phyloP scores from a whole-genome alignment of 352 stramenopile species.

The Pythium sp. region DNA sequence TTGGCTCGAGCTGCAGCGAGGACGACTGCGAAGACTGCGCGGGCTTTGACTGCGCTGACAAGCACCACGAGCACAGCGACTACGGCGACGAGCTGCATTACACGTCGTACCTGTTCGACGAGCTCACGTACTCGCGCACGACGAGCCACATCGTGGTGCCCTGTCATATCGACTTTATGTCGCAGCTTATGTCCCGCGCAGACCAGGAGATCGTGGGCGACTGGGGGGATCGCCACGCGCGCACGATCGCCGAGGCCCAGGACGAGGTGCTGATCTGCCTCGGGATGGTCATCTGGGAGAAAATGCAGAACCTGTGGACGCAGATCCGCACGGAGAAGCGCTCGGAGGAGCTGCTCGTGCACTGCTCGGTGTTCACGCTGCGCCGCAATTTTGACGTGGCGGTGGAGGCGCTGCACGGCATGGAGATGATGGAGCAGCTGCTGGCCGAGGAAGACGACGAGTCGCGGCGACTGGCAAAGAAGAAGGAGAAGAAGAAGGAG shows the following conservation, averaged over 20 bases:
- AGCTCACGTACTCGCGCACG: conserved; percentile 76
- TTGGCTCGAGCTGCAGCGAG: conserved; percentile 81
- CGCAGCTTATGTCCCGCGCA: conserved; percentile 78
- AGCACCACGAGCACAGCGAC: conserved; percentile 65
- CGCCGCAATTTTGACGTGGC: conserved; percentile 82
- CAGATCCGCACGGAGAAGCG: conserved; percentile 74
- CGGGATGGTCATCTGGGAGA: conserved; percentile 88
- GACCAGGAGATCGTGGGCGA: conserved; percentile 82
- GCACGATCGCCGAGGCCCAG: conserved; percentile 82
- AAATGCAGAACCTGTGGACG: conserved; percentile 82
- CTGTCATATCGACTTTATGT: conserved; percentile 85
- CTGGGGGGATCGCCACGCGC: conserved; percentile 79
- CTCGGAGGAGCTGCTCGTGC: conserved; percentile 73
- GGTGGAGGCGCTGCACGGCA: conserved; percentile 77
- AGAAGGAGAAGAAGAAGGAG: conserved; percentile 88
- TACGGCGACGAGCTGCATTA: conserved; percentile 84
- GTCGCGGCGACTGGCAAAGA: conserved; percentile 66
- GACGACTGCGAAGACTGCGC: conserved; percentile 85
- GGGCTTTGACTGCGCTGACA: conserved; percentile 72
- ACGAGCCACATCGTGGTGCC: conserved; percentile 83
- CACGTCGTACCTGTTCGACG: conserved; percentile 85
- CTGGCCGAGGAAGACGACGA: conserved; percentile 85
- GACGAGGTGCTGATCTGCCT: conserved; percentile 86
- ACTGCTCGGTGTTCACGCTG: conserved; percentile 73
- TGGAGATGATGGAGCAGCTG: conserved; percentile 88